Evolutionary conservation across 768 basidiomycete species (phyloP).

Genomic region (Epithele typhae): DNA sequence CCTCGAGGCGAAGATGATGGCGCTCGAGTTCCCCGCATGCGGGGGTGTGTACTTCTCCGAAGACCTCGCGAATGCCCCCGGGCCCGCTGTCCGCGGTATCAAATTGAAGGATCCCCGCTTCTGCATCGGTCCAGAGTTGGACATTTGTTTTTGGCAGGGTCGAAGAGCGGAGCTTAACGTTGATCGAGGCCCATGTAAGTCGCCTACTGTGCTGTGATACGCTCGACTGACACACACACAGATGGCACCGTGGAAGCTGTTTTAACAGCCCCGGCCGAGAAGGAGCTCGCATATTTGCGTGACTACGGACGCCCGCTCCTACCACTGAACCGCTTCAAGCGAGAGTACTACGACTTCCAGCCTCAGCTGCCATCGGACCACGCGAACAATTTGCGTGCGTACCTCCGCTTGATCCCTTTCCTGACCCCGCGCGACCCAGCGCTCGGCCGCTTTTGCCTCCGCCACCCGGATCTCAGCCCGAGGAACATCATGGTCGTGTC

Average conservation of each 20-base stretch:
- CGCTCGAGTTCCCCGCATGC: conserved; percentile 42
- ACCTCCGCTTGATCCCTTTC: conserved; percentile 43
- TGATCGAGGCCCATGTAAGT: conserved; percentile 49
- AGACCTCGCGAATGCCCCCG: conserved; percentile 39
- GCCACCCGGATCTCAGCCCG: conserved; percentile 38
- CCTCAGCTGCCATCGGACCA: conserved; percentile 40
- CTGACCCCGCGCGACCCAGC: conserved; percentile 38
- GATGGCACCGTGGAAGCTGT: conserved; percentile 40
- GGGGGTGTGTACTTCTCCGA: conserved; percentile 46
- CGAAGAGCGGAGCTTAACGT: conserved; percentile 46
- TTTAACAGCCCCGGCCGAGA: conserved; percentile 38
- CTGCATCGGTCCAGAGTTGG: conserved; percentile 34
- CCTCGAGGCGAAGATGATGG: conserved; percentile 47
- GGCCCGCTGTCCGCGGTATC: conserved; percentile 32
- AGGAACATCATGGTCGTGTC: conserved; percentile 45
- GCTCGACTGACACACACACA: conserved; percentile 30
- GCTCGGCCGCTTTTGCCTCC: conserved; percentile 43
- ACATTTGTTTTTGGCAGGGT: conserved; percentile 43
- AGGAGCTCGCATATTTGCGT: conserved; percentile 46
- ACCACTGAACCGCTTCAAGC: conserved; percentile 39
- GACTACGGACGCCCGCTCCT: conserved; percentile 44
- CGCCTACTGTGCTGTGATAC: conserved; percentile 27
- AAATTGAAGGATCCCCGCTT: conserved; percentile 21
- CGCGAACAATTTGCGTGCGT: conserved; percentile 44
- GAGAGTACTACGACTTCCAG: conserved; percentile 41